Evolutionary conservation across 306 rosid genomes (phyloP), one percentile per base, ranked within the genome.

Genomic region (Vicia villosa): DNA sequence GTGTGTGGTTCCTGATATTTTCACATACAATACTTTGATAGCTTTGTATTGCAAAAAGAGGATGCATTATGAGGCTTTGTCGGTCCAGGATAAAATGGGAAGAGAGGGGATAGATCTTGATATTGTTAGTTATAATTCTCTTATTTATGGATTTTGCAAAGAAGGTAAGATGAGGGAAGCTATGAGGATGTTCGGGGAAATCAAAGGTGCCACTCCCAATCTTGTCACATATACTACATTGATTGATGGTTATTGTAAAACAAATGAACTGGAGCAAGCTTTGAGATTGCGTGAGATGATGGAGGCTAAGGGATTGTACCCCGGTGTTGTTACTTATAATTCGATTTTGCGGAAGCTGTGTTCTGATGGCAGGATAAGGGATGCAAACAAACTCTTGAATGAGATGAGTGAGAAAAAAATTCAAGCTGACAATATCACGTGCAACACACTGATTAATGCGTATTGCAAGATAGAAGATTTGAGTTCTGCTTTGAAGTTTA

Each of bases 111-210:
- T 88, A 43, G 42, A 69, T 68, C 93, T 90, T 70, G 94, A 90
- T 69, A 83, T 90, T 69, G 84, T 93, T 47, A 86, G 90, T 52
- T 86, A 83, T 59, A 93, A 90, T 80, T 88, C 96, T 71, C 91
- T 93, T 66, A 83, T 90, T 63, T 81, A 86, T 85, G 95, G 88
- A 14, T 88, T 82, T 74, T 85, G 94, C 77, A 84, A 77, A 78
- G 98, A 93, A 64, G 91, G 98, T 41, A 85, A 86, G 82, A 88
- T 90, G 96, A 82, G 89, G 63, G 96, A 90, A 75, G 98, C 97
- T 71, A 80, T 81, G 42, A 85, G 80, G 72, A 88, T 93, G 80
- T 86, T 90, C 43, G 80, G 84, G 0, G 96, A 90, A 62, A 85
- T 88, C 16, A 88, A 83, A 77, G 83, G 52, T 7, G 85, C 81